Evolutionary conservation across 2,329 filamentous ascomycete genomes (phyloP), one percentile per base, ranked within the genome.

Genomic region (Dryadomyces sulphureus): DNA sequence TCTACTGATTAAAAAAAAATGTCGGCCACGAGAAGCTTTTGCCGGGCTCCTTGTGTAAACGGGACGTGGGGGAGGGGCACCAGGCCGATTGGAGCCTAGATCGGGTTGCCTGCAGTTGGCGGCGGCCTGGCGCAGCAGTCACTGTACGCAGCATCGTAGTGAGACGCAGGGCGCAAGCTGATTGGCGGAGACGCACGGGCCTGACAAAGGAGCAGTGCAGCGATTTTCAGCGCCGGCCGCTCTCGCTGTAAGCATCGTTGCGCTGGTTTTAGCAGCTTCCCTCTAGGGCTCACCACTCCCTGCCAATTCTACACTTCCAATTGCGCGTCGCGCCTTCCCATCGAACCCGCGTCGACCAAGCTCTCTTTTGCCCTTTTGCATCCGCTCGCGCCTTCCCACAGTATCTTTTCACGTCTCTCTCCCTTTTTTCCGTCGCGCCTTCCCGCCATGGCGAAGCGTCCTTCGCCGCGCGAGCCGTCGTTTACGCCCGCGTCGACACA

Each of bases 401-500:
- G n/a, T n/a, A n/a, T 25, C 16, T 34, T 14, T 32, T 27, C 35
- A 7, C 9, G 16, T 27, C n/a, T 38, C 35, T 27, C 6, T 11
- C 12, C 27, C 14, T 17, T 21, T 24, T n/a, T 14, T 32, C 39
- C 12, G 8, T 38, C 34, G 7, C 41, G 12, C n/a, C 34, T 35
- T 25, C 36, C 30, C 21, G 45, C 43, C 19, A 57, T 55, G 56
- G 51, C 45, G 3, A 52, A 56, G 45, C 48, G 50, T 43, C 54
- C 56, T 12, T 60, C 58, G 3, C 56, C 57, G 16, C 54, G 54
- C n/a, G 68, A 71, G 47, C 70, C 68, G 30, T 67, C 69, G 21
- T 60, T 70, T 4, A 72, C 69, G 25, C 70, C 68, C 4, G 61
- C 69, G 56, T 62, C 62, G 19, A 65, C 67, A 4, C 66, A 65